Evolutionary conservation across 202 grass and related monocot species (phyloP).

Genomic region (Schoenoplectus triqueter): DNA sequence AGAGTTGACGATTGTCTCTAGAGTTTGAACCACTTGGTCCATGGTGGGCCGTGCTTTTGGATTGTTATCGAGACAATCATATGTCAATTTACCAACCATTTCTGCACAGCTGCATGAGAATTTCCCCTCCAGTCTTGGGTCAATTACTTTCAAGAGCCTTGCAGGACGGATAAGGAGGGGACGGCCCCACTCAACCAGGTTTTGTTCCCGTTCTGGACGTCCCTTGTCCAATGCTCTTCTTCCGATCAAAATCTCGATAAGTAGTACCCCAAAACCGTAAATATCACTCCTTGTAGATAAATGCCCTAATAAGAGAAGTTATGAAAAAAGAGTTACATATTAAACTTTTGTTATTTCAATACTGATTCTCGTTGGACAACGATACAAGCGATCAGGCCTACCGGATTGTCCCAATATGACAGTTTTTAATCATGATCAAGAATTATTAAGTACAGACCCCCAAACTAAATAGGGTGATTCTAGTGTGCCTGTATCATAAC

Average conservation of each 20-base stretch:
- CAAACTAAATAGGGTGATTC: background rate
- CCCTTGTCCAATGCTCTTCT: conserved; percentile 59
- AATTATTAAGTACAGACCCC: background rate
- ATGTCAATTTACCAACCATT: conserved; percentile 58
- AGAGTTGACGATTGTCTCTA: conserved; percentile 53
- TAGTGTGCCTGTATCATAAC: background rate
- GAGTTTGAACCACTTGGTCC: conserved; percentile 49
- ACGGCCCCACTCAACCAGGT: conserved; percentile 77
- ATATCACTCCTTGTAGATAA: conserved; percentile 84
- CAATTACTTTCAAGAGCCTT: conserved; percentile 67
- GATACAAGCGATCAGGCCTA: background rate
- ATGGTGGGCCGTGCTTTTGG: conserved; percentile 72
- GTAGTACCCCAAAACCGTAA: conserved; percentile 83
- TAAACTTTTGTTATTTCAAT: conserved; percentile 21
- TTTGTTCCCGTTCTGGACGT: conserved; percentile 46
- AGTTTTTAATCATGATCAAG: background rate
- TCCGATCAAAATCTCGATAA: conserved; percentile 78
- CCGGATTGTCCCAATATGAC: conserved; percentile 23
- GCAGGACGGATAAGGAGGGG: conserved; percentile 65
- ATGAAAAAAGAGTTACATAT: background rate
- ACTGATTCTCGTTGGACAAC: background rate
- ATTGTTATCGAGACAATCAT: conserved; percentile 81
- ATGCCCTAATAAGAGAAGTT: conserved; percentile 50
- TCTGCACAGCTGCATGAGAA: conserved; percentile 38
- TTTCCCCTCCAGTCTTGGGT: conserved; percentile 50